phyloP scores from a whole-genome alignment of 345 rosid species.

The Eucalyptus shirleyi region DNA sequence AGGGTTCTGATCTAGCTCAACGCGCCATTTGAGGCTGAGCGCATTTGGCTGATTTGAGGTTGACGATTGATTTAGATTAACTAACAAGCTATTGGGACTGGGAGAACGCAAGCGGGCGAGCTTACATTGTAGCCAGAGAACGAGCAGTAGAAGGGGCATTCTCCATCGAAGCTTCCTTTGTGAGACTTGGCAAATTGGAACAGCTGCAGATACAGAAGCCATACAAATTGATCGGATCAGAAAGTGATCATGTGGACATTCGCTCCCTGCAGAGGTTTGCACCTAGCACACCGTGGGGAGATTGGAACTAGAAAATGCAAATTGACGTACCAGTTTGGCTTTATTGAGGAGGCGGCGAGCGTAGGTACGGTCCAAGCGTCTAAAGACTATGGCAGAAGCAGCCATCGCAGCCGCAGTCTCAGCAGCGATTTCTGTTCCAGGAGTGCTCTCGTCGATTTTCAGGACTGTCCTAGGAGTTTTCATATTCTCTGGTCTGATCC shows the following conservation, averaged over 20 bases:
- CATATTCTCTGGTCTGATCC: conserved; percentile 83
- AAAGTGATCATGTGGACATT: not conserved
- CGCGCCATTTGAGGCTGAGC: not conserved
- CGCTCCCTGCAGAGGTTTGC: not conserved
- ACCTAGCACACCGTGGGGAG: not conserved
- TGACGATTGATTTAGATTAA: not conserved
- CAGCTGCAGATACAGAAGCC: conserved; percentile 26
- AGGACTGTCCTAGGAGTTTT: conserved; percentile 60
- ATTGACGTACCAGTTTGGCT: conserved; percentile 27
- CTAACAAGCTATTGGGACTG: not conserved
- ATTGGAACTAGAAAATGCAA: not conserved
- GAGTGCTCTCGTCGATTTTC: conserved; percentile 25
- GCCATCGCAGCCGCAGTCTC: conserved; percentile 85
- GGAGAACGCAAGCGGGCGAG: not conserved
- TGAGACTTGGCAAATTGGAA: conserved; percentile 49
- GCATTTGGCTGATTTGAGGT: not conserved
- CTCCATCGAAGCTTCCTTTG: conserved; percentile 84
- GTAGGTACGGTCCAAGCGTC: conserved; percentile 28
- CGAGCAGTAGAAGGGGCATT: conserved; percentile 96
- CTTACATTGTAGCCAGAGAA: conserved; percentile 77
- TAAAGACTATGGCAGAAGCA: conserved; percentile 64
- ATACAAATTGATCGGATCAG: not conserved
- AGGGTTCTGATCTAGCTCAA: not conserved
- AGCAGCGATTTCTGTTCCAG: conserved; percentile 82
- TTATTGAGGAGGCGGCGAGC: conserved; percentile 71